Evolutionary conservation across 2,329 filamentous ascomycete genomes (phyloP).

Genomic region (Pseudodiploospora longispora): DNA sequence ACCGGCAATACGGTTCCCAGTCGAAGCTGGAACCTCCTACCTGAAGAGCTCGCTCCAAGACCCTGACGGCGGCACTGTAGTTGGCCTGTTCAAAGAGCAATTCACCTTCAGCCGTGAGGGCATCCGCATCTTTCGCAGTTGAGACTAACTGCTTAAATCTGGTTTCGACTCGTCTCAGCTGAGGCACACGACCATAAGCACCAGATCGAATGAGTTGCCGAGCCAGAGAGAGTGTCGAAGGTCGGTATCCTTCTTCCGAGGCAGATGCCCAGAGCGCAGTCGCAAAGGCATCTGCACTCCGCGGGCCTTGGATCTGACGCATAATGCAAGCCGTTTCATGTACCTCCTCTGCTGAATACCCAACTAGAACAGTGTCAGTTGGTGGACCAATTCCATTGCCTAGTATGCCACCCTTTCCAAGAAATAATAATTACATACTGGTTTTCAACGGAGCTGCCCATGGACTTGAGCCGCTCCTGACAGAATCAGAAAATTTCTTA

Average conservation of each 20-base stretch:
- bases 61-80: constrained; percentile 14
- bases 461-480: constrained; percentile 14
- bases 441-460: constrained; percentile 12
- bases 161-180: constrained; percentile 14
- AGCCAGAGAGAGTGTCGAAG: constrained; percentile 22
- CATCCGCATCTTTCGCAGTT: constrained; percentile 24
- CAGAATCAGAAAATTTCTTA: constrained; percentile 14
- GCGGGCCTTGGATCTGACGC: constrained; percentile 8
- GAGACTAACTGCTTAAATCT: constrained; percentile 24
- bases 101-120: constrained; percentile 26
- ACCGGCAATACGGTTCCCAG: constrained; percentile 18
- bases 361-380: neutral
- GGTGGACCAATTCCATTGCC: neutral
- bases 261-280: constrained; percentile 23
- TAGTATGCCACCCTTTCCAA: no score
- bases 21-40: constrained; percentile 14
- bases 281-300: constrained; percentile 11
- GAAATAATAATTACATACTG: constrained; percentile 13
- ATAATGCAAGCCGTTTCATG: constrained; percentile 23
- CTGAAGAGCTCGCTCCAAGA: constrained; percentile 18
- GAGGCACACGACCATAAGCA: constrained; percentile 12
- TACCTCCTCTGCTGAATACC: constrained; percentile 12
- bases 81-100: constrained; percentile 16
- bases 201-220: constrained; percentile 14
- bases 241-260: constrained; percentile 20